Evolutionary conservation across 2,329 filamentous ascomycete genomes (phyloP).

Genomic region (Trichocomaceae sp.): DNA sequence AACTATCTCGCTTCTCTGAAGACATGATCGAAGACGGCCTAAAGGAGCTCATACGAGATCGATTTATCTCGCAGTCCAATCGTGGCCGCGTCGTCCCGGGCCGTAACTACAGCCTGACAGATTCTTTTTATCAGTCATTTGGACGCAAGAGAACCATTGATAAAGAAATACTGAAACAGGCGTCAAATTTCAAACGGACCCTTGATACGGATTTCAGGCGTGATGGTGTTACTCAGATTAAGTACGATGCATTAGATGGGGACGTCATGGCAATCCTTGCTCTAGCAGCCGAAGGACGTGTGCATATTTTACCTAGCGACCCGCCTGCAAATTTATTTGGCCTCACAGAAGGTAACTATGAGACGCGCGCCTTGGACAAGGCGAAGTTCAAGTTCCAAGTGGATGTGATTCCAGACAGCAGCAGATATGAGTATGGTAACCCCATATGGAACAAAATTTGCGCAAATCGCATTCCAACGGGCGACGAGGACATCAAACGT

Average conservation of each 20-base stretch:
- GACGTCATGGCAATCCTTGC: slow-evolving; percentile 40
- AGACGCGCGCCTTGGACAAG: slow-evolving; percentile 43
- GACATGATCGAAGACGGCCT: slow-evolving; percentile 34
- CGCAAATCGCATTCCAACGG: not conserved
- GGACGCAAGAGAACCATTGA: slow-evolving; percentile 38
- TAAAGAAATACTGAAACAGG: slow-evolving; percentile 33
- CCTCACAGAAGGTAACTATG: slow-evolving; percentile 41
- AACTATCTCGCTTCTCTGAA: slow-evolving; percentile 28
- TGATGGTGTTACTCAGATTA: slow-evolving; percentile 26
- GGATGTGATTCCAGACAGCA: slow-evolving; percentile 30
- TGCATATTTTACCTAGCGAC: slow-evolving; percentile 33
- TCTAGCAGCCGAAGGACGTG: slow-evolving; percentile 29
- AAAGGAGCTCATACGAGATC: slow-evolving; percentile 35
- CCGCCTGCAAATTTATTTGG: slow-evolving; percentile 41
- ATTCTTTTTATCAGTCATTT: slow-evolving; percentile 34
- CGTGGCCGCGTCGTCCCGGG: slow-evolving; percentile 35
- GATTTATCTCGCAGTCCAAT: slow-evolving; percentile 34
- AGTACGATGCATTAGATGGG: slow-evolving; percentile 37
- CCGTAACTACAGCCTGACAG: slow-evolving; percentile 40
- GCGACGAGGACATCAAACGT: not conserved
- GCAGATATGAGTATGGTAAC: slow-evolving; percentile 36
- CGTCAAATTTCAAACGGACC: slow-evolving; percentile 37
- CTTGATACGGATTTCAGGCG: slow-evolving; percentile 35
- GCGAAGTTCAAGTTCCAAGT: slow-evolving; percentile 37
- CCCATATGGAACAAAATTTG: slow-evolving; percentile 23